A percentile compares a stretch with the other conserved stretches of the same genome.
These are phyloP conservation scores for Trypanosoma caninum DNA, from an alignment of 208 protist genomes.

Conservation along the genomic window DNA sequence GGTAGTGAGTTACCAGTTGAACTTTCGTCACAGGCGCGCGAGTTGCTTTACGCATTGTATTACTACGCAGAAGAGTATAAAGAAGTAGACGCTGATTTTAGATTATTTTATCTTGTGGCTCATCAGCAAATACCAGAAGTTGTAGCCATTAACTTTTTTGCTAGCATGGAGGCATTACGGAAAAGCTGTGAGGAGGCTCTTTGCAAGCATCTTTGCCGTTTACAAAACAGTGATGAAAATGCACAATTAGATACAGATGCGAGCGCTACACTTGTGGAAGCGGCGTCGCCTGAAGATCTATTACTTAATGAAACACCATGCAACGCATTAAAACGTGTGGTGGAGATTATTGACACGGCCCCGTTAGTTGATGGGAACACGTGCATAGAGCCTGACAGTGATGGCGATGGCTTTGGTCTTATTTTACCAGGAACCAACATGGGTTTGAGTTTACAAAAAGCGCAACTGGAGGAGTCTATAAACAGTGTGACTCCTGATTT, in stretches of 20 bases:
- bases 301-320: slow-evolving; percentile 39
- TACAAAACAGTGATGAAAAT: neutral
- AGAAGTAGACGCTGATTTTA: slow-evolving; percentile 71
- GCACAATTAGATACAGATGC: neutral
- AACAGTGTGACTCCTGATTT: neutral
- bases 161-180: slow-evolving; percentile 60
- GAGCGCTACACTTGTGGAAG: neutral
- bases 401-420: slow-evolving; percentile 78
- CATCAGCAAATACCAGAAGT: slow-evolving; percentile 84
- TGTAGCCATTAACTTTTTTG: slow-evolving; percentile 86
- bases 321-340: slow-evolving; percentile 26
- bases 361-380: slow-evolving; percentile 60
- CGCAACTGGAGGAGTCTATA: neutral
- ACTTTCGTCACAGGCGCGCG: slow-evolving; percentile 33
- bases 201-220: slow-evolving; percentile 1
- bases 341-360: slow-evolving; percentile 52
- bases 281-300: neutral
- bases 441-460: neutral
- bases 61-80: slow-evolving; percentile 85
- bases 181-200: slow-evolving; percentile 30
- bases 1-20: slow-evolving; percentile 17
- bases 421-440: slow-evolving; percentile 38
- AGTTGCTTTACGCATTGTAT: slow-evolving; percentile 73
- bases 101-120: slow-evolving; percentile 81
- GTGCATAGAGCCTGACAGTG: slow-evolving; percentile 69